Conservation (phyloP, 2,329 filamentous ascomycete species). For the Trichophyton mentagrophytes region DNA sequence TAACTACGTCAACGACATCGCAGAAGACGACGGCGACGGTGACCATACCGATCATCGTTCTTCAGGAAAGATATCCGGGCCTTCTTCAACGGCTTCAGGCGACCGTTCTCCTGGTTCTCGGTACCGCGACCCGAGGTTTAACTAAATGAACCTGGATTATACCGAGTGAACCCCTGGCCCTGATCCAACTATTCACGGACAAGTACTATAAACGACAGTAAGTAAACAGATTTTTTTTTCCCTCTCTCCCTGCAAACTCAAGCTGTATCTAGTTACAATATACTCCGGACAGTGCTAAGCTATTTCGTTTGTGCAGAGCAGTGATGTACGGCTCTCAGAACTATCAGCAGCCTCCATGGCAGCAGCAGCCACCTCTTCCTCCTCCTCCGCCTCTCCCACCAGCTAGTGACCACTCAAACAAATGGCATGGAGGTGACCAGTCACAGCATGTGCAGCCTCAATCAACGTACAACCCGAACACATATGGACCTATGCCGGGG, state of each 20-base stretch:
- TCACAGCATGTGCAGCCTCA: slow-evolving; percentile 9
- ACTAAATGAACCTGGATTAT: neutral
- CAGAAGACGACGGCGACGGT: neutral
- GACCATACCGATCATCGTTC: neutral
- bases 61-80: neutral
- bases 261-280: neutral
- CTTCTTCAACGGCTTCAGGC: neutral
- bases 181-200: neutral
- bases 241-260: neutral
- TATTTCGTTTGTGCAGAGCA: neutral
- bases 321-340: slow-evolving; percentile 26
- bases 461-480: slow-evolving; percentile 23
- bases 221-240: neutral
- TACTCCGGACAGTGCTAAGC: neutral
- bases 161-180: neutral
- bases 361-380: slow-evolving; percentile 13
- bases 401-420: slow-evolving; percentile 14
- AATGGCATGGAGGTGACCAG: slow-evolving; percentile 31
- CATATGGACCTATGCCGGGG: slow-evolving; percentile 25
- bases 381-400: slow-evolving; percentile 16
- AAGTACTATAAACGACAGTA: neutral
- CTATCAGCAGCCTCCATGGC: slow-evolving; percentile 29
- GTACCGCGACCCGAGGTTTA: neutral
- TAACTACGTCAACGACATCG: neutral
- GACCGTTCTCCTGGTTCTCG: neutral